phyloP scores from a whole-genome alignment of 257 asterid species.

The Jacaranda copaia region DNA sequence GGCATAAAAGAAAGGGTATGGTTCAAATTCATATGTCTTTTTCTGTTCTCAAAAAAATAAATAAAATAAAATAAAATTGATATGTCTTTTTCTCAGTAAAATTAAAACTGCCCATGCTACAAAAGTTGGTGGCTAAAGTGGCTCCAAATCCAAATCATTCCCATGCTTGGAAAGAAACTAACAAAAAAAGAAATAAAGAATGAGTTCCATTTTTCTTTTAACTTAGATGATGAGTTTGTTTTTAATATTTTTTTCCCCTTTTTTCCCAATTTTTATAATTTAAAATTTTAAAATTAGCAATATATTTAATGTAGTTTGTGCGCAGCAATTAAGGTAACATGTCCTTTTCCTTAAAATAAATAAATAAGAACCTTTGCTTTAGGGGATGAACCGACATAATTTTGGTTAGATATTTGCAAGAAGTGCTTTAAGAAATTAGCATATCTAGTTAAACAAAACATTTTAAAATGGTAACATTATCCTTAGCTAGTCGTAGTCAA shows the following conservation, averaged over 20 bases:
- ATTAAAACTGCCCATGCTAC: slow-evolving; percentile 23
- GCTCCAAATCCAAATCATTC: neutral
- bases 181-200: neutral
- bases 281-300: neutral
- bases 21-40: slow-evolving; percentile 20
- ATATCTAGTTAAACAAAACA: neutral
- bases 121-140: slow-evolving; percentile 31
- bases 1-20: slow-evolving; percentile 26
- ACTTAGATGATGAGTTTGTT: neutral
- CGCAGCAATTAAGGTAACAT: slow-evolving; percentile 1
- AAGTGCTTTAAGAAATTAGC: neutral
- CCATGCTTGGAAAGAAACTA: slow-evolving; percentile 14
- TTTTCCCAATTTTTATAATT: too few species aligned
- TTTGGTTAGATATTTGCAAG: neutral
- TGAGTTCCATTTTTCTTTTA: neutral
- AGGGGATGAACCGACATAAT: slow-evolving; percentile 16
- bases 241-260: neutral
- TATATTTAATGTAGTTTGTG: neutral
- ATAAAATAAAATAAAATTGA: too few species aligned
- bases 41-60: too few species aligned
- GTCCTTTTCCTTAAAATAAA: neutral
- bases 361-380: neutral
- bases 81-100: neutral
- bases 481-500: too few species aligned
- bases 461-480: neutral